Conservation (phyloP, 2,329 filamentous ascomycete species). For the Cladobotryum mycophilum region DNA sequence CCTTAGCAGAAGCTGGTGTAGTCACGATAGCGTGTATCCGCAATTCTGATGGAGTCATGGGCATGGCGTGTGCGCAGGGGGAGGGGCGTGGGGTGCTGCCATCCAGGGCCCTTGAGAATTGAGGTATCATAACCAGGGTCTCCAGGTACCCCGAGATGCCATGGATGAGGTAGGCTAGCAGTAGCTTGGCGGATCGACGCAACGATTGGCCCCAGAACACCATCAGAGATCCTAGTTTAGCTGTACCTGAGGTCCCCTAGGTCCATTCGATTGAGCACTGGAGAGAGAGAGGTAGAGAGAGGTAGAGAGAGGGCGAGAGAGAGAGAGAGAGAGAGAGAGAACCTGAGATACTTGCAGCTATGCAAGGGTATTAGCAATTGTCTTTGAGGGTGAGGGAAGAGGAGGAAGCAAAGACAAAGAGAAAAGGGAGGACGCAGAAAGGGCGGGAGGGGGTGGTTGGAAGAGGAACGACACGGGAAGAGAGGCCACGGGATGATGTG, state of each 20-base stretch:
- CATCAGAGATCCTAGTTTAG: not conserved
- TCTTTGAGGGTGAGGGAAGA: no score
- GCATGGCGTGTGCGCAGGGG: not conserved
- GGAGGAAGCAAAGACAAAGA: no score
- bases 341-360: not conserved
- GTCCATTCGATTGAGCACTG: no score
- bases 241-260: not conserved
- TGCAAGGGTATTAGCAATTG: no score
- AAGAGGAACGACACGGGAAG: not conserved
- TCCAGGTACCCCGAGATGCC: not conserved
- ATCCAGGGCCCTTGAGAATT: not conserved
- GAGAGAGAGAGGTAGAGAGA: not conserved
- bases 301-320: not conserved
- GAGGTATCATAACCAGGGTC: not conserved
- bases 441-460: not conserved
- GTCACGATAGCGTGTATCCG: not conserved
- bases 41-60: not conserved
- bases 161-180: not conserved
- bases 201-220: not conserved
- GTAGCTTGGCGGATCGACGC: not conserved
- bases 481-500: no score
- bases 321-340: not conserved
- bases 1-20: slow-evolving; percentile 1
- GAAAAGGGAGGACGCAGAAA: not conserved
- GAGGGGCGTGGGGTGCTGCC: not conserved